Base-by-base conservation (phyloP, 2,329 filamentous ascomycete species). In the Ophiostoma sp. region DNA sequence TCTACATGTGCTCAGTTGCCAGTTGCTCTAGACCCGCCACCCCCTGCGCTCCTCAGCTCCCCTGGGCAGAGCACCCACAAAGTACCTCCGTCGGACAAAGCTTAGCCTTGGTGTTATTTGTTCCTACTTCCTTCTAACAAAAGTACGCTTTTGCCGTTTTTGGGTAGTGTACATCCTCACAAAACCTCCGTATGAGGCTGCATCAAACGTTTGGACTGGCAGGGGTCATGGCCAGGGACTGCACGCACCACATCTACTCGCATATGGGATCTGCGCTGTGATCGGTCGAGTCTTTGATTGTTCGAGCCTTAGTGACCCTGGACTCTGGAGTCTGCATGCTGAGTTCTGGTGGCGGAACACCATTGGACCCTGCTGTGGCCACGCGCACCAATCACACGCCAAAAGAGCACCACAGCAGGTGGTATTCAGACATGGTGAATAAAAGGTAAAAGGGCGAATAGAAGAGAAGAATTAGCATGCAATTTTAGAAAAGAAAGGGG, bases 301-400 rank as follows among this genome's bases (percentile, higher is more conserved):
- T 55, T 36, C 8, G 27, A 36, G 49, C 27, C 14, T 16, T n/a
- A 55, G 49, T 27, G 27, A 27, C 27, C 2, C 27, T 27, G 27
- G 27, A 27, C 27, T 27, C 42, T 44, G 42, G 42, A 44, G 7
- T 44, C 42, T 44, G 7, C 7, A 44, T 44, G 42, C 42, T 12
- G 6, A 44, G 11, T 44, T 44, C 6, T 8, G 42, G 3, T 14
- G 18, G 27, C 7, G 1, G n/a, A 36, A n/a, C 8, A 5, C 49
- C n/a, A 55, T 55, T 55, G 49, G 49, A 27, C 49, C n/a, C 49
- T 27, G 49, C n/a, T 27, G 49, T 69, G 65, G 27, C 47, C 65
- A 42, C 64, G 40, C 49, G 66, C 60, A 55, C 68, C 68, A 69
- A 69, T 69, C 68, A 69, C 62, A 69, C 64, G 65, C 65, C 49